phyloP scores from a whole-genome alignment of 2,329 filamentous ascomycete genomes.

The Aureobasidium lini region DNA sequence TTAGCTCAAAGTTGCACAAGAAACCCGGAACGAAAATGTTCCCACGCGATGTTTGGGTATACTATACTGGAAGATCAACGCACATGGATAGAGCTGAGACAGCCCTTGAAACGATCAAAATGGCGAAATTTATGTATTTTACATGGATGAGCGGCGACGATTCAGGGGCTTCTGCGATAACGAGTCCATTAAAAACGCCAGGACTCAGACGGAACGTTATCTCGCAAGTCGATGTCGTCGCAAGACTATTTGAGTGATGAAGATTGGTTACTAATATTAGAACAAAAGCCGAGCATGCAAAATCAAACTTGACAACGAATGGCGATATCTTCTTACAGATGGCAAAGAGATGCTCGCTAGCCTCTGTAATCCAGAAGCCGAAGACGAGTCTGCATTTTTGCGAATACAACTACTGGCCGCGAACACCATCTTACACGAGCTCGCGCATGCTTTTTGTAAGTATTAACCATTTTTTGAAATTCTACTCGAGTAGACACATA shows the following conservation, averaged over 20 bases:
- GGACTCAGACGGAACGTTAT: neutral
- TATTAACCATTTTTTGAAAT: neutral
- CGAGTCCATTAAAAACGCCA: neutral
- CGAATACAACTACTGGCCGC: neutral
- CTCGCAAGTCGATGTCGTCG: neutral
- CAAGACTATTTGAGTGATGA: neutral
- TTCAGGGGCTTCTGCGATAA: neutral
- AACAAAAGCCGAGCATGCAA: neutral
- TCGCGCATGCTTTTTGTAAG: neutral
- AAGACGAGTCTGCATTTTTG: neutral
- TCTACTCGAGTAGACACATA: no score
- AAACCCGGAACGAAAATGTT: neutral
- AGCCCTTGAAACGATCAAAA: neutral
- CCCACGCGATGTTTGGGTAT: neutral
- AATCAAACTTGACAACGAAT: neutral
- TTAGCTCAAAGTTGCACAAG: neutral
- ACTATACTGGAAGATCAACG: neutral
- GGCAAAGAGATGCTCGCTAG: neutral
- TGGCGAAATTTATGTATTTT: neutral
- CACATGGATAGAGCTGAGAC: neutral
- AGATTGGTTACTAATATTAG: neutral
- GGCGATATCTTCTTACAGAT: neutral
- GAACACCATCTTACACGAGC: neutral
- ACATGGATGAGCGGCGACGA: neutral
- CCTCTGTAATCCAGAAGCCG: neutral